Base-by-base conservation (phyloP, 495 filamentous ascomycete species). In the Copromyces sp. region DNA sequence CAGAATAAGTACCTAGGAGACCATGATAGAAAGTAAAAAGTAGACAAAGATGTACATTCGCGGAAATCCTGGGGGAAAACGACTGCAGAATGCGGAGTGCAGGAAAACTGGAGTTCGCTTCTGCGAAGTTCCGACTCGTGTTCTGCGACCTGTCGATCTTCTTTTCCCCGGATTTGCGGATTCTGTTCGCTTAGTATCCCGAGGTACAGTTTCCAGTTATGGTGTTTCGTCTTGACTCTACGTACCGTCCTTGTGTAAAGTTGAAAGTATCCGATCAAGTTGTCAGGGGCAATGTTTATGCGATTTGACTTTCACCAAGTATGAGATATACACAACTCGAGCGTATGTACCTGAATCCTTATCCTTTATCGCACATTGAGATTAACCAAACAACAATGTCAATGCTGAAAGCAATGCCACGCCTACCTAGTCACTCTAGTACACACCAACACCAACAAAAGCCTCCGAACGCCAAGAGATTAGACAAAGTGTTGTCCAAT, bases 401-500 rank as follows among this genome's bases (percentile, higher is more conserved):
- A 11, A 47, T 53, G 35, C 70, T 39, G 29, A 3, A 37, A 65
- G 38, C 37, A 68, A 59, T 59, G 47, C 16, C 17, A 29, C 44
- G 16, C 40, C 41, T 37, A 70, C 40, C 69, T 70, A n/a, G n/a
- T n/a, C n/a, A n/a, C n/a, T n/a, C n/a, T n/a, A n/a, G n/a, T n/a
- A n/a, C n/a, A n/a, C 39, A 61, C 70, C 40, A 53, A 61, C 42
- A 59, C 42, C 41, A 59, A n/a, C 42, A 24, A 12, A 11, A 70
- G 20, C 29, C 42, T 37, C 41, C 53, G 35, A 29, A 29, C 20
- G 16, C 42, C 16, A 72, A 68, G 20, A 59, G 24, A 42, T 65
- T 24, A 24, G 53, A 20, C 59, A 32, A n/a, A 40, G 14, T 72
- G 39, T 68, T 68, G 20, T 68, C 45, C 68, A 75, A 76, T 14